These are phyloP conservation scores for Spathaspora arborariae DNA, from an alignment of 805 yeast genomes.

Conservation along the genomic window DNA sequence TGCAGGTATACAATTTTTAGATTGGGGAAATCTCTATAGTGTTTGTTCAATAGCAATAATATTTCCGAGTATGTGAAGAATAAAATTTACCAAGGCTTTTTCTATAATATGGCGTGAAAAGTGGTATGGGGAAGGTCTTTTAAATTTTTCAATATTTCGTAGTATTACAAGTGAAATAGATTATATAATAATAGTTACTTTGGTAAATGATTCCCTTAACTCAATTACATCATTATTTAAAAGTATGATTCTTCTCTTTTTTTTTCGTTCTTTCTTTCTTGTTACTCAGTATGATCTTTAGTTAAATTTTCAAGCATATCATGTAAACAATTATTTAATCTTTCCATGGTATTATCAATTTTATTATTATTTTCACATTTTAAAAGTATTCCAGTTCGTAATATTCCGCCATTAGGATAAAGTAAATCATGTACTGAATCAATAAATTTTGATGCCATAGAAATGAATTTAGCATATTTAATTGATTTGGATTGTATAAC, in stretches of 20 bases:
- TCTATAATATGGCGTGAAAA: too few relatives aligned
- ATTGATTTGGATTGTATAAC: constrained; percentile 23
- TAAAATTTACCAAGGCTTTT: too few relatives aligned
- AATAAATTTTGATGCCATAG: constrained; percentile 22
- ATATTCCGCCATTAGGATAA: constrained; percentile 15
- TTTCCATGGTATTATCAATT: constrained; percentile 10
- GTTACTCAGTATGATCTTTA: too few relatives aligned
- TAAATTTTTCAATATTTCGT: neutral
- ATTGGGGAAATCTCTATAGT: too few relatives aligned
- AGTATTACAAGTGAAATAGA: neutral
- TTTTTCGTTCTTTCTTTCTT: too few relatives aligned
- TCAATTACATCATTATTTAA: too few relatives aligned
- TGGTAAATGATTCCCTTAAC: too few relatives aligned
- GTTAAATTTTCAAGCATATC: constrained; percentile 17
- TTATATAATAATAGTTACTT: too few relatives aligned
- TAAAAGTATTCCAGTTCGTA: neutral
- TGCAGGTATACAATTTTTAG: too few relatives aligned
- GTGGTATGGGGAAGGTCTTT: neutral
- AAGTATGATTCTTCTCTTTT: too few relatives aligned
- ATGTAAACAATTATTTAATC: constrained; percentile 21
- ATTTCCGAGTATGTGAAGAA: too few relatives aligned
- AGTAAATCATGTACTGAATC: constrained; percentile 28
- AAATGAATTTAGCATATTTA: constrained; percentile 25
- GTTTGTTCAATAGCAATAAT: too few relatives aligned
- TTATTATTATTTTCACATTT: neutral